Base-by-base conservation (phyloP, 2,329 filamentous ascomycete genomes). In the Mycocentrospora acerina region DNA sequence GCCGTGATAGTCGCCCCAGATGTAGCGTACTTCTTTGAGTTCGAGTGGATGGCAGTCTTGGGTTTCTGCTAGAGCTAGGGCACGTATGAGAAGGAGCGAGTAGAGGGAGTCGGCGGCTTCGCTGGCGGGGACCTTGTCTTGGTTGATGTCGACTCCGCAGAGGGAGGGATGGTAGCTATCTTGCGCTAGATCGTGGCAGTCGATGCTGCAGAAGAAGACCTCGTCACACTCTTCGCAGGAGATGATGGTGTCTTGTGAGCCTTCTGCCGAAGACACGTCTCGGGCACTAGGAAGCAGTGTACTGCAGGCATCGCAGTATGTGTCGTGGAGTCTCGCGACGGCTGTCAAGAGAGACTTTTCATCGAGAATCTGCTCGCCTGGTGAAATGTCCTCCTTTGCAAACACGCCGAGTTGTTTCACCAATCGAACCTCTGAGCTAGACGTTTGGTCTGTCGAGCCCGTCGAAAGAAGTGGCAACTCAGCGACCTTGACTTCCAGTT, bases 301-400 rank as follows among this genome's bases (percentile, higher is more conserved):
- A 55, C 89, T 89, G 66, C 91, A 97, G 11, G 90, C 90, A 66
- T 97, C 91, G 67, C 91, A 97, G 19, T 91, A 78, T 4, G 86
- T 77, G 46, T 95, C 90, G 61, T 94, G 89, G 10, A 93, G 78
- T 19, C 89, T 83, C 62, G 93, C 93, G 54, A 91, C 93, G 30
- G 88, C 90, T 2, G 90, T 95, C 27, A 98, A 73, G 7, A 95
- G 78, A 7, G 90, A 93, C 44, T 85, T 87, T 61, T 98, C 93
- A 32, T 80, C 74, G 19, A 98, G 77, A 2, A 96, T 82, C 5
- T 78, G 74, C 62, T 94, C 86, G 8, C 86, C 87, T 0, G 89
- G 81, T 1, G 74, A 70, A 25, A 97, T 87, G 50, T 95, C 84
- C 48, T 87, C 79, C 54, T 82, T 88, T 7, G 90, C 91, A 63